Conservation (phyloP, 2,329 filamentous ascomycete species). For the Sporothrix pallida region DNA sequence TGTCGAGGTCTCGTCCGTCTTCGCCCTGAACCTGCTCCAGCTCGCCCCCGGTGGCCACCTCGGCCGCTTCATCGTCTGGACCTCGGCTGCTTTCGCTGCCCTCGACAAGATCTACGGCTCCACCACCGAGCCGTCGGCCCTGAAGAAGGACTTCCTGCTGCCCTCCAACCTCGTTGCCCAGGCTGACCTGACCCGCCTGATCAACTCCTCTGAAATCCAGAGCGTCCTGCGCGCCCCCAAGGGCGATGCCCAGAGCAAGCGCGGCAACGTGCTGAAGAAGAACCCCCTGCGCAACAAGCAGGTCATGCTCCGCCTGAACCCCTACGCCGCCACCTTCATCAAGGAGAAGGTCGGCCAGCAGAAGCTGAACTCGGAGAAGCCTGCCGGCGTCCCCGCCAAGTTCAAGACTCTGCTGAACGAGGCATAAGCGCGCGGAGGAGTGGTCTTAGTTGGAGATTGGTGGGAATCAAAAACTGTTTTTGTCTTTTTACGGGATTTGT, state of each 20-base stretch:
- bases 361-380: constrained; percentile 50
- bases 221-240: constrained; percentile 90
- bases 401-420: constrained; percentile 42
- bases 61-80: constrained; percentile 99
- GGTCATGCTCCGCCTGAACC: constrained; percentile 97
- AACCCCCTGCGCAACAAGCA: constrained; percentile 99
- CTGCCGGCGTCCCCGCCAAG: constrained; percentile 38
- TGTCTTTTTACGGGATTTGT: constrained; percentile 9
- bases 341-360: constrained; percentile 82
- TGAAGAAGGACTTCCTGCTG: constrained; percentile 99
- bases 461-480: background rate
- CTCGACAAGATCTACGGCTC: constrained; percentile 97
- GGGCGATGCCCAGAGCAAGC: constrained; percentile 89
- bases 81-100: constrained; percentile 93
- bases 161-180: constrained; percentile 91
- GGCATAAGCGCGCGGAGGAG: constrained; percentile 32
- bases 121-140: constrained; percentile 83
- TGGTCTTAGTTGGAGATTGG: background rate
- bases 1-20: constrained; percentile 95
- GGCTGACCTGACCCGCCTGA: constrained; percentile 94
- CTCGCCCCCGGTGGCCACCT: constrained; percentile 98
- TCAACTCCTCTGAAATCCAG: constrained; percentile 99
- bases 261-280: constrained; percentile 96
- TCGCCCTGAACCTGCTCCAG: constrained; percentile 96
- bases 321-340: constrained; percentile 88